Percentiles rank a stretch among this genome's conserved stretches.
Conservation (phyloP, 2,329 filamentous ascomycete species). For the Fusarium sp. region DNA sequence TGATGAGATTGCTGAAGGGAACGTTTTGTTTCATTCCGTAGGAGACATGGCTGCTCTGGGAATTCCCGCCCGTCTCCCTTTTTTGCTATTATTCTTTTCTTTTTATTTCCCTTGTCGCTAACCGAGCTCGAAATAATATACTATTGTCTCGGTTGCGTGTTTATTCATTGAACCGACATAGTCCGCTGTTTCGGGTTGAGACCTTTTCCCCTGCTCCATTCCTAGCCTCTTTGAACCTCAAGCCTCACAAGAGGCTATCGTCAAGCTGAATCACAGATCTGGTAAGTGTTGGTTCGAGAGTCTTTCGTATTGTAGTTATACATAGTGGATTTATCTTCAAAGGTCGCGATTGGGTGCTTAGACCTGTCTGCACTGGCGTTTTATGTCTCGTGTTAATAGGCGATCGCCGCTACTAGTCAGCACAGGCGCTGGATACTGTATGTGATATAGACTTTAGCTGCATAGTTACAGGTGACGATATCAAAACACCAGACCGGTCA, state of each 20-base stretch:
- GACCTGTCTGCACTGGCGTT: slow-evolving; percentile 12
- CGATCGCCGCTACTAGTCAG: slow-evolving; percentile 5
- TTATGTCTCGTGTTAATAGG: slow-evolving; percentile 24
- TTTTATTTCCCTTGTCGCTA: not conserved
- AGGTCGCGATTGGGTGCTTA: slow-evolving; percentile 27
- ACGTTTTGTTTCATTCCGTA: slow-evolving; percentile 32
- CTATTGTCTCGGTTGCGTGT: slow-evolving; percentile 18
- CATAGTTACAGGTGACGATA: slow-evolving; percentile 8
- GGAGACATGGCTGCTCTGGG: slow-evolving; percentile 25
- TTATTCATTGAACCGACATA: slow-evolving; percentile 6
- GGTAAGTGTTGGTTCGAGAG: not conserved
- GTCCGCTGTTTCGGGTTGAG: slow-evolving; percentile 29
- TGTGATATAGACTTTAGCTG: slow-evolving; percentile 26
- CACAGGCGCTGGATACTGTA: slow-evolving; percentile 10
- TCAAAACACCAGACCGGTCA: not conserved
- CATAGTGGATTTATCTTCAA: slow-evolving; percentile 4
- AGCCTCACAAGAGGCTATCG: not conserved
- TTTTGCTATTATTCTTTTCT: not conserved
- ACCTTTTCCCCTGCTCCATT: slow-evolving; percentile 10
- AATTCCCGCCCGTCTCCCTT: slow-evolving; percentile 23
- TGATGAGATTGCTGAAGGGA: slow-evolving; percentile 19
- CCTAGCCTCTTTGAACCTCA: not conserved
- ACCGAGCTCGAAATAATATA: not conserved
- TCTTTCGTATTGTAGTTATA: not conserved
- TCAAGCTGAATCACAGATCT: not conserved